These are phyloP conservation scores for Torulaspora microellipsoides DNA, from an alignment of 805 yeast species.

Conservation along the genomic window DNA sequence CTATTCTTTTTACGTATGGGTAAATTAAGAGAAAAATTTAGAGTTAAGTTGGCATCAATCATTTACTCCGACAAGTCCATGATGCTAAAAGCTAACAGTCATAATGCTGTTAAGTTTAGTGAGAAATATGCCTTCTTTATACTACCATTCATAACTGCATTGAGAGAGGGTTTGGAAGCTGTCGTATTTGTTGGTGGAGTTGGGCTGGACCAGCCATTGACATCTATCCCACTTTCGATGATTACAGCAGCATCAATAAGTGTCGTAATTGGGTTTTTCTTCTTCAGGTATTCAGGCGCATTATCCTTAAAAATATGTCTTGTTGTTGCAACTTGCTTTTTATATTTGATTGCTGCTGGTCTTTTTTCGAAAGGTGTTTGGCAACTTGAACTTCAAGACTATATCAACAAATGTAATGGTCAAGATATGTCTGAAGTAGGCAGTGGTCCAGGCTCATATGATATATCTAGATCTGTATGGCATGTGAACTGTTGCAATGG, in stretches of 20 bases:
- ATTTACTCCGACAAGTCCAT: constrained; percentile 32
- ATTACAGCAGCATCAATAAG: constrained; percentile 57
- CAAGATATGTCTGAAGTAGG: constrained; percentile 85
- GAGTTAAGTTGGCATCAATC: constrained; percentile 49
- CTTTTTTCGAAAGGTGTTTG: constrained; percentile 82
- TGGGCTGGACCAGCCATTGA: constrained; percentile 64
- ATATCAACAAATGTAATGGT: constrained; percentile 70
- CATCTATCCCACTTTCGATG: constrained; percentile 62
- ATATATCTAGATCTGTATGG: constrained; percentile 76
- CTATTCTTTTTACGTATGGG: constrained; percentile 74
- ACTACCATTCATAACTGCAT: constrained; percentile 77
- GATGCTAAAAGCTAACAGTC: constrained; percentile 16
- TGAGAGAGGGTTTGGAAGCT: constrained; percentile 89
- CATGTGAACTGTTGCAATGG: constrained; percentile 95
- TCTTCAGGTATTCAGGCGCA: constrained; percentile 77
- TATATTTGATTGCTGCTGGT: constrained; percentile 84
- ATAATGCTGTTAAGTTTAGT: constrained; percentile 36
- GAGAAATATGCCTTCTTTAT: constrained; percentile 68
- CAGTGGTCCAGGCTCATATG: constrained; percentile 90
- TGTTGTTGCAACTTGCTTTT: constrained; percentile 69
- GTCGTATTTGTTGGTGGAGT: constrained; percentile 90
- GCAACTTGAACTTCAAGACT: constrained; percentile 79
- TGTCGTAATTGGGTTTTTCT: constrained; percentile 53
- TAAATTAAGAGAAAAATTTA: constrained; percentile 79
- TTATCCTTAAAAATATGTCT: constrained; percentile 71